phyloP scores from a whole-genome alignment of 2,329 filamentous ascomycete genomes.

The Bipolaris zeicola region DNA sequence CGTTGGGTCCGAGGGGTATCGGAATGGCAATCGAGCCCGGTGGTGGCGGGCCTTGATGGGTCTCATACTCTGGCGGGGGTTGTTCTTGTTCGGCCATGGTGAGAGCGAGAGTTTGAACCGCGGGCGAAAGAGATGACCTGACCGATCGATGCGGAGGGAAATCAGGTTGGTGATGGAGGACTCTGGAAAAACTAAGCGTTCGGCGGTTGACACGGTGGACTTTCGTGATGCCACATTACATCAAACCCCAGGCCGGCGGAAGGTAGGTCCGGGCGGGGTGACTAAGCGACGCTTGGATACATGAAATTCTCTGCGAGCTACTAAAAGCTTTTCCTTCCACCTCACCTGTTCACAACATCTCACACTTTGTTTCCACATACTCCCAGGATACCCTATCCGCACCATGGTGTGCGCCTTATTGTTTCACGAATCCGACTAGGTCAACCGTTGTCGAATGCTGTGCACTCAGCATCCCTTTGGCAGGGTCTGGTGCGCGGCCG shows the following conservation, averaged over 20 bases:
- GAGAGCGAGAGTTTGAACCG: slow-evolving; percentile 4
- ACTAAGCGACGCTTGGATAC: slow-evolving; percentile 8
- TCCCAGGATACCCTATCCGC: not conserved
- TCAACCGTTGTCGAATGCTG: not conserved
- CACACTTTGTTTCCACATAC: not conserved
- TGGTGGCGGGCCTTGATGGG: slow-evolving; percentile 19
- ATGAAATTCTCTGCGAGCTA: slow-evolving; percentile 14
- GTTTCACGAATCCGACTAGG: not conserved
- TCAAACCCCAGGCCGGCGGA: slow-evolving; percentile 10
- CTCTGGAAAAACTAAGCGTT: not conserved
- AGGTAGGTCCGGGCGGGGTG: slow-evolving; percentile 10
- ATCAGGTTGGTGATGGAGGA: not conserved
- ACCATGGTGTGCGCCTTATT: not conserved
- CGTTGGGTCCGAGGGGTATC: slow-evolving; percentile 38
- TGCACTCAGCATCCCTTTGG: not conserved
- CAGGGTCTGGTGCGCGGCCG: not conserved
- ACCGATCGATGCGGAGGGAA: not conserved
- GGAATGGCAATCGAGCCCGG: slow-evolving; percentile 26
- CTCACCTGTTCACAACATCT: not conserved
- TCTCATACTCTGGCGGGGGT: slow-evolving; percentile 19
- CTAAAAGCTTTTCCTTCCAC: not conserved
- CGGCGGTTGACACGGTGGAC: slow-evolving; percentile 15
- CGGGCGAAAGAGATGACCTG: not conserved
- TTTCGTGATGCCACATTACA: slow-evolving; percentile 20
- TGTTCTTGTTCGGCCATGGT: slow-evolving; percentile 30